Base-by-base conservation (phyloP, 768 basidiomycete species). In the Hemileccinum impolitum region DNA sequence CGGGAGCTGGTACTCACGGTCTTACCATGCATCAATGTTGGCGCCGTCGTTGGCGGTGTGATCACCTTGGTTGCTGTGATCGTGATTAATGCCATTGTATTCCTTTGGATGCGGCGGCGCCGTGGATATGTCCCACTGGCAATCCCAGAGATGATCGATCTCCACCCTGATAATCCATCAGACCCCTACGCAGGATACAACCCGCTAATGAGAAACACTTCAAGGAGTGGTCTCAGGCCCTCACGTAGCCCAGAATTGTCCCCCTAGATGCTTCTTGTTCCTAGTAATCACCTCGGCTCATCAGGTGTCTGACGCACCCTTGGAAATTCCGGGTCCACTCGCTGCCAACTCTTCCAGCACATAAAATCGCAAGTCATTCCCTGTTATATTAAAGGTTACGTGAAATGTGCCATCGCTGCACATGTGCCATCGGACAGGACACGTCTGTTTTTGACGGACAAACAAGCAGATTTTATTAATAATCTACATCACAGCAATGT, bases 391-490 rank as follows among this genome's bases (percentile, higher is more conserved):
- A 2, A 51, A 55, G 36, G 51, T 52, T 23, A 43, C 30, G 2
- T 30, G 14, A 35, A n/a, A 15, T 15, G 3, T 30, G 12, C 8
- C 47, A 11, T n/a, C 35, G 26, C 15, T 21, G 7, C 35, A 30
- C 37, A 31, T 37, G 37, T 19, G 11, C 13, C 41, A 7, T 30
- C 44, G 5, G 31, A 7, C 56, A 36, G 18, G 51, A 50, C 15
- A 18, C 36, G 28, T 50, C 58, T 49, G 5, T 38, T 45, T 30
- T 45, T 63, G 35, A 63, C 54, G 4, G 62, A 62, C 44, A 56
- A 58, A 40, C 58, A 63, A 14, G 62, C 60, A 10, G 61, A 63
- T 31, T 60, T 63, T 30, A 55, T 61, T 43, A 56, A 58, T 21
- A 51, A 48, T 23, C 38, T 63, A 17, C 50, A 61, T 43, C 59